Evolutionary conservation across 2,329 filamentous ascomycete species (phyloP), one percentile per base, ranked within the genome.

Genomic region (Falciphora oryzae): DNA sequence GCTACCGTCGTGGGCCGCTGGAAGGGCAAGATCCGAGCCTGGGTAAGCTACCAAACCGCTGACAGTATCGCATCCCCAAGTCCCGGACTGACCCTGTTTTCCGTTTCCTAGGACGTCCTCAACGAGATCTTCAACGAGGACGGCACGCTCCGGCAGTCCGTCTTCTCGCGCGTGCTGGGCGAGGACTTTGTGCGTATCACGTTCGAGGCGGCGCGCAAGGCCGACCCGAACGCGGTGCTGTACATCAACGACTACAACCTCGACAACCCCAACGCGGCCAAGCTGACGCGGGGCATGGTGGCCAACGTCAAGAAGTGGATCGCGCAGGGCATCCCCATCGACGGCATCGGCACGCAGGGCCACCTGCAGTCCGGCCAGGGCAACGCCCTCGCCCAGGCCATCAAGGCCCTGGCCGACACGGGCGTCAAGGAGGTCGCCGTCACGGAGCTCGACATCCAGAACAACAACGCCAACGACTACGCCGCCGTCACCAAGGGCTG

Each of bases 171-270:
- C 31, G 84, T 91, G 2, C 81, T 92, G 5, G 89, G 89, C 59
- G 88, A 91, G 76, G 83, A 84, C 73, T 91, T 89, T 71, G 85
- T 92, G 63, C 78, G 80, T 28, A 88, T 90, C 70, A 89, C 89
- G 50, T 92, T 92, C 77, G 80, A 84, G 63, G 85, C 89, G 14
- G 89, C 90, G 27, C 83, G 84, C 63, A 80, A 80, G 11, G 88
- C 87, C 18, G 89, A 92, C 73, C 87, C 89, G 2, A 70, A 75
- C 65, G 88, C 86, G 3, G 89, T 88, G 76, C 80, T 92, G 56
- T 93, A 90, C 79, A 90, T 92, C 77, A 93, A 92, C 75, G 89
- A 92, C 74, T 85, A 82, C 76, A 90, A 89, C 77, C 82, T 90
- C 63, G 88, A 90, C 76, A 79, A 75, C 58, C 81, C 87, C 25